Evolutionary conservation across 2,329 filamentous ascomycete species (phyloP), one percentile per base, ranked within the genome.

Genomic region (Aspergillus jensenii): DNA sequence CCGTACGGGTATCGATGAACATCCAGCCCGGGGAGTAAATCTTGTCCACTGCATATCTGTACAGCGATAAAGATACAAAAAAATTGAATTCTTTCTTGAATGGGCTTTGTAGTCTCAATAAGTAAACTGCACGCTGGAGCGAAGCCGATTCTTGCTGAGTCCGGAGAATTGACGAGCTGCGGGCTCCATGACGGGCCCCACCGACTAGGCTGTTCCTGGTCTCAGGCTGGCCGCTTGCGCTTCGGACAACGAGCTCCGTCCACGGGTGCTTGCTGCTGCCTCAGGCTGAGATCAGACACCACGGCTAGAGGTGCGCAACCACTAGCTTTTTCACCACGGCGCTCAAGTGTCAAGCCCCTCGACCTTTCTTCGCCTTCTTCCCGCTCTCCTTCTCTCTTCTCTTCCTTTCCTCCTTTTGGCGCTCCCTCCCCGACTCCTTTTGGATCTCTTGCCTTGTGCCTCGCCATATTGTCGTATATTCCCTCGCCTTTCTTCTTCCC

Each of bases 241-340:
- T 59, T 37, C 35, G 35, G 35, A 37, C 35, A 37, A 37, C 35
- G 35, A 37, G 35, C 35, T 14, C 35, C 35, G 35, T 37, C 55
- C 46, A 27, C 60, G 60, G n/a, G 35, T 39, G 15, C 33, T 49
- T 17, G 17, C n/a, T 19, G 12, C 21, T 40, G 17, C 64, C 61
- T 37, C 35, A 37, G 35, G 35, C 35, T 37, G 35, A 37, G 15
- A 37, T 37, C 14, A 37, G 35, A 37, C 35, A 37, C 35, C 35
- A 37, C 12, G 15, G 35, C 35, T 37, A 64, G 63, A 69, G 67
- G 64, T 72, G 59, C 69, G 65, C 69, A 71, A 71, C 69, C 69
- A 72, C 69, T 72, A 72, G 69, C 67, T 65, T 58, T 49, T 25
- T 69, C 71, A n/a, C 35, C 35, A 37, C 71, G 69, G 69, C 69